Percentiles rank a stretch among this genome's conserved stretches.
These are phyloP conservation scores for Dryadomyces quercivorus DNA, from an alignment of 2,329 filamentous ascomycete genomes.

Conservation along the genomic window DNA sequence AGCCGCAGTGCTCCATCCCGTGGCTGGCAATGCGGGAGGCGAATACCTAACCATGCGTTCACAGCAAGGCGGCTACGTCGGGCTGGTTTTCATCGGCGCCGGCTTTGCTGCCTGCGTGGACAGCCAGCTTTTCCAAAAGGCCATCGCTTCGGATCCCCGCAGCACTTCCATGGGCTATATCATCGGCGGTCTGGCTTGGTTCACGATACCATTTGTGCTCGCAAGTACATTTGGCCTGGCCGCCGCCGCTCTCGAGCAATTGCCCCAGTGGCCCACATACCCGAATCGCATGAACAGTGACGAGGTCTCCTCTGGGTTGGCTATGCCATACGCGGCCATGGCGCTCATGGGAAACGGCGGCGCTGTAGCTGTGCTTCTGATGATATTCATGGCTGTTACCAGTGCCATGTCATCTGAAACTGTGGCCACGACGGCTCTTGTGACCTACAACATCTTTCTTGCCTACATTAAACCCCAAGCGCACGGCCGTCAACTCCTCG, in stretches of 20 bases:
- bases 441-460: conserved; percentile 79
- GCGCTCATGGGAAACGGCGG: conserved; percentile 59
- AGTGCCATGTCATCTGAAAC: conserved; percentile 67
- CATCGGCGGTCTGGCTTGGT: conserved; percentile 76
- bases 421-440: conserved; percentile 76
- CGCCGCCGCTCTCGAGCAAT: conserved; percentile 65
- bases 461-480: conserved; percentile 72
- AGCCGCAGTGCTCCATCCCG: conserved; percentile 57
- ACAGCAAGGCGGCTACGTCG: conserved; percentile 72
- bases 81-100: conserved; percentile 61
- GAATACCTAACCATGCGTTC: conserved; percentile 83
- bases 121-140: conserved; percentile 85
- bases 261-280: conserved; percentile 58
- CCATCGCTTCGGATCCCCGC: conserved; percentile 73
- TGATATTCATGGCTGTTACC: conserved; percentile 76
- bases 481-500: conserved; percentile 62
- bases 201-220: conserved; percentile 81
- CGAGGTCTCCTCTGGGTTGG: conserved; percentile 69
- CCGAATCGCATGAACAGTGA: conserved; percentile 57
- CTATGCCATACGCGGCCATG: conserved; percentile 57
- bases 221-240: conserved; percentile 80
- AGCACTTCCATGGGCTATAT: conserved; percentile 84
- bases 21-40: conserved; percentile 66
- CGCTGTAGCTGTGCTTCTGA: conserved; percentile 52
- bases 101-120: conserved; percentile 58